Conservation (phyloP, 495 filamentous ascomycete species). For the Clohesyomyces aquaticus region DNA sequence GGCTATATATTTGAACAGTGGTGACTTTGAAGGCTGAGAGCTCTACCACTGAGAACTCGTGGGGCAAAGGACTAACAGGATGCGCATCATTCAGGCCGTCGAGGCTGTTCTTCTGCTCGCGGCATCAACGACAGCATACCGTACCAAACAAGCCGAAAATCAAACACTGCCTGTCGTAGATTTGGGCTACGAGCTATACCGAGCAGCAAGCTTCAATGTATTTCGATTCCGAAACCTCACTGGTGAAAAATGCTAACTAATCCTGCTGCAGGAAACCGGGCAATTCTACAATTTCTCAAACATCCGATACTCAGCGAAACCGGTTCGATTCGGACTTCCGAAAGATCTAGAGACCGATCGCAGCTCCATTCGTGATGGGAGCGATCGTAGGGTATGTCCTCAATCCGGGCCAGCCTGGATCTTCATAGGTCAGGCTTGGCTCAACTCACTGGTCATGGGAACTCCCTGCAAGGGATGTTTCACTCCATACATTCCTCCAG, state of each 20-base stretch:
- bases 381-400: conserved; percentile 29
- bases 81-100: too few species aligned
- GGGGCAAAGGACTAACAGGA: too few species aligned
- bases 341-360: conserved; percentile 24
- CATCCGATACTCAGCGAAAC: conserved; percentile 40
- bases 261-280: conserved; percentile 28
- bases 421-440: conserved; percentile 9
- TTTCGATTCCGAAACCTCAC: background rate
- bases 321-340: conserved; percentile 36
- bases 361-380: conserved; percentile 24
- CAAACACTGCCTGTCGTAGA: conserved; percentile 36
- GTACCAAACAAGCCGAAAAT: too few species aligned
- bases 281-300: conserved; percentile 41
- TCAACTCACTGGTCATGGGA: conserved; percentile 10
- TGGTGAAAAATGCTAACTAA: background rate
- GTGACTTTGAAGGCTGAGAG: too few species aligned
- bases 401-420: conserved; percentile 31
- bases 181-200: conserved; percentile 36
- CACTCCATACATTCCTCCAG: conserved; percentile 11
- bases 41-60: too few species aligned
- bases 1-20: too few species aligned
- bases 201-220: conserved; percentile 37
- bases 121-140: too few species aligned
- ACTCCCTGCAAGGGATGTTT: conserved; percentile 3
- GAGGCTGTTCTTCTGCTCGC: too few species aligned